Evolutionary conservation across 192 early-diverging fungal genomes (phyloP).

Genomic region (Umbelopsis vinacea): DNA sequence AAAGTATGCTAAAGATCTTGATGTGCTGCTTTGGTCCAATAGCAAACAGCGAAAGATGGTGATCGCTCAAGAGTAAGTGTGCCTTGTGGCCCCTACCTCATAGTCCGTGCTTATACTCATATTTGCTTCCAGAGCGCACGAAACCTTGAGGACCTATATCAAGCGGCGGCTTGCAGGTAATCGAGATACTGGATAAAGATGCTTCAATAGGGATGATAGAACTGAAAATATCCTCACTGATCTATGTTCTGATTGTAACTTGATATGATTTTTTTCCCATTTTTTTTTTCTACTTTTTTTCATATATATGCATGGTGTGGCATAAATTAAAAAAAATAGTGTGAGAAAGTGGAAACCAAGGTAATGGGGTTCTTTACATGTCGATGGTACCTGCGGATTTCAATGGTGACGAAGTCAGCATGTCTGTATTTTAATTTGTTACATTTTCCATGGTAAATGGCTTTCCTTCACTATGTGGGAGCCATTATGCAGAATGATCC

Average conservation of each 20-base stretch:
- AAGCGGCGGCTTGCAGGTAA: constrained; percentile 28
- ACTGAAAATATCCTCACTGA: background rate
- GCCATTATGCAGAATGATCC: too few species aligned
- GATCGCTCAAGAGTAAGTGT: constrained; percentile 63
- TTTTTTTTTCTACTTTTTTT: too few species aligned
- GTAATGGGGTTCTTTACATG: too few species aligned
- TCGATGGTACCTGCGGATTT: too few species aligned
- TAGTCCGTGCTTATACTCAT: background rate
- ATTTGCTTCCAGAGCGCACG: constrained; percentile 34
- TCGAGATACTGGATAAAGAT: background rate
- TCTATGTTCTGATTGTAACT: background rate
- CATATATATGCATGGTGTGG: too few species aligned
- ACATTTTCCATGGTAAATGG: too few species aligned
- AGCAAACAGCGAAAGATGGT: constrained; percentile 71
- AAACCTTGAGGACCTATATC: constrained; percentile 37
- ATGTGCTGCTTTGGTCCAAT: constrained; percentile 80
- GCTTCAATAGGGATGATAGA: background rate
- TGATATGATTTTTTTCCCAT: too few species aligned
- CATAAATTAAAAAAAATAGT: too few species aligned
- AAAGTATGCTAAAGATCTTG: constrained; percentile 77
- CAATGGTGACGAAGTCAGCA: too few species aligned
- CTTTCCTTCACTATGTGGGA: too few species aligned
- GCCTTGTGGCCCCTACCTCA: background rate
- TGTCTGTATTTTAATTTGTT: too few species aligned
- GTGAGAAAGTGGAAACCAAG: too few species aligned